Percentiles rank a stretch among this genome's conserved stretches.
phyloP scores from a whole-genome alignment of 495 filamentous ascomycete species.

The Aspergillus cavernicola region DNA sequence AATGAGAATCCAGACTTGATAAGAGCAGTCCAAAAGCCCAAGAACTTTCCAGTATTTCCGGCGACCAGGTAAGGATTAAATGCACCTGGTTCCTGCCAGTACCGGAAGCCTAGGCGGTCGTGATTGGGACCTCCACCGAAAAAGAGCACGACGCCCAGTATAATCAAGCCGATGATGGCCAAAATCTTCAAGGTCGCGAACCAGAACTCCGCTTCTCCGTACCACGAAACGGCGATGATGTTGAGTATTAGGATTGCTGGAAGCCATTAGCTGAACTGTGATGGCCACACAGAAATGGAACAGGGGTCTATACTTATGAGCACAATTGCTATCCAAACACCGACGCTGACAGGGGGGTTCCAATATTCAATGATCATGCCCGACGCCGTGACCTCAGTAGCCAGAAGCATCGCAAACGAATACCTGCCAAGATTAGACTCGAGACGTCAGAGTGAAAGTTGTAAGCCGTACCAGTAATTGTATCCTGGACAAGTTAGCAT shows the following conservation, averaged over 20 bases:
- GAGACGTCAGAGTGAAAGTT: neutral
- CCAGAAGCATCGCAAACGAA: constrained; percentile 53
- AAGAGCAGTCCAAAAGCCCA: constrained; percentile 41
- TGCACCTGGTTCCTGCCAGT: constrained; percentile 66
- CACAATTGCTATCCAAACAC: constrained; percentile 68
- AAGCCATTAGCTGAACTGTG: constrained; percentile 39
- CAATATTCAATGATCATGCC: constrained; percentile 69
- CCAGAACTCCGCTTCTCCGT: constrained; percentile 72
- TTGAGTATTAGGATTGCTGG: constrained; percentile 61
- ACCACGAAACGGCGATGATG: constrained; percentile 62
- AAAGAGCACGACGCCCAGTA: constrained; percentile 63
- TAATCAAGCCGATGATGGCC: constrained; percentile 65
- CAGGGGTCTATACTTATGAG: constrained; percentile 49
- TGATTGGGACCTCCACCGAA: constrained; percentile 61
- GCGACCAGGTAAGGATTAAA: constrained; percentile 51
- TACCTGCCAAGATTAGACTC: constrained; percentile 38
- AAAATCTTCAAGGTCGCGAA: constrained; percentile 73
- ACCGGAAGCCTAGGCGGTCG: constrained; percentile 65
- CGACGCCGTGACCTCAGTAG: constrained; percentile 66
- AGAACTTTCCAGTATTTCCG: constrained; percentile 34
- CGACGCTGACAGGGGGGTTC: constrained; percentile 45
- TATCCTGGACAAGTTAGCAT: constrained; percentile 46
- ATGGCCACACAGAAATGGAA: neutral
- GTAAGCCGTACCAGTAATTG: constrained; percentile 45
- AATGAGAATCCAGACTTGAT: constrained; percentile 48